Evolutionary conservation across 192 early-diverging fungal species (phyloP), one percentile per base, ranked within the genome.

Genomic region (Backusella psychrophila): DNA sequence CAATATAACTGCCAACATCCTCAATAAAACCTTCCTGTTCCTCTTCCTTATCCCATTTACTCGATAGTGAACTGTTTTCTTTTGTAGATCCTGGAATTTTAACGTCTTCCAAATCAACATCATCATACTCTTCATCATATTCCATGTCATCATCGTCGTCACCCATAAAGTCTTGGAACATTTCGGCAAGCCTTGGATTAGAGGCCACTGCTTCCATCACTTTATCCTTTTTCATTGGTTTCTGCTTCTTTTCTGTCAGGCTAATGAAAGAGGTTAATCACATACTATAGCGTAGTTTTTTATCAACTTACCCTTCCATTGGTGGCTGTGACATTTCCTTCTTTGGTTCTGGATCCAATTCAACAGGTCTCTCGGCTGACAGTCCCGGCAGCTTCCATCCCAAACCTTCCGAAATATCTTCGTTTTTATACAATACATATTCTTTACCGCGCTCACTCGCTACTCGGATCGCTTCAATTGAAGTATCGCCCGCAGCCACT

Each of bases 381-480:
- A 68, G 39, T n/a, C 83, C 85, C 33, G 85, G 80, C 14, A 95
- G 73, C 1, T 83, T 89, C 88, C 94, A 97, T 0, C 94, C 96
- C 1, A 83, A 34, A 3, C 82, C 82, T 39, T 85, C 88, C 2
- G 69, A 81, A 12, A 84, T 76, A 33, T 93, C 87, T 39, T 95
- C 92, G 66, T 95, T 95, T 75, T 96, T 96, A 21, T 96, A 85
- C 52, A 99, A 77, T 33, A 97, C 81, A 74, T 94, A 99, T 76
- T 95, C 90, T 49, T 89, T 85, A 46, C 89, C 90, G 21, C 96
- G 81, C 81, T 98, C 95, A 23, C 90, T 89, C 7, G 94, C 95
- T 63, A 99, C 88, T 15, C 96, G 88, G 0, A 85, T 81, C 6
- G 90, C 85, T 19, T 75, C n/a, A 38, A 46, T 31, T 23, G 81